A percentile compares a stretch with the other conserved stretches of the same genome.
Evolutionary conservation across 192 early-diverging fungal species (phyloP).

Genomic region (Coemansia sp.): DNA sequence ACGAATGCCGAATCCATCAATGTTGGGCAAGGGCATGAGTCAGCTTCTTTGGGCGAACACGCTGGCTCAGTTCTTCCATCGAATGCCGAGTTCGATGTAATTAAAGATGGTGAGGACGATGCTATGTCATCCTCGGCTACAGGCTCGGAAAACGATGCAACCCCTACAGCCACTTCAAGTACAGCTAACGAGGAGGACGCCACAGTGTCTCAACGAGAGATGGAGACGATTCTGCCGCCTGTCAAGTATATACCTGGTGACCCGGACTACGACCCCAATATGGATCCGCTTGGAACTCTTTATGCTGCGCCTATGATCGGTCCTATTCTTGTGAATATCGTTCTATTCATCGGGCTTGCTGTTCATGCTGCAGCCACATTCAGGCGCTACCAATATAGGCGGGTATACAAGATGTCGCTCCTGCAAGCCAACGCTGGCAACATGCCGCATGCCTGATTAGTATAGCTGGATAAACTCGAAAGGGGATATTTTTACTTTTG

Average conservation of each 20-base stretch:
- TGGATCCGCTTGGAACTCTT: conserved; percentile 35
- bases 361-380: conserved; percentile 33
- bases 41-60: background rate
- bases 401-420: conserved; percentile 35
- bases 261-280: conserved; percentile 37
- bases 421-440: conserved; percentile 17
- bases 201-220: background rate
- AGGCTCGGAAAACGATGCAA: background rate
- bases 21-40: conserved; percentile 1
- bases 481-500: background rate
- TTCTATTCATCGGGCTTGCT: conserved; percentile 40
- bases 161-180: background rate
- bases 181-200: conserved; percentile 1
- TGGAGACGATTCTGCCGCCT: conserved; percentile 34
- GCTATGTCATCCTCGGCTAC: background rate
- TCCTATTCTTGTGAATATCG: conserved; percentile 34
- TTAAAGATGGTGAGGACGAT: background rate
- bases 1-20: conserved; percentile 18
- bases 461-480: background rate
- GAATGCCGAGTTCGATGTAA: conserved; percentile 3
- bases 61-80: conserved; percentile 2
- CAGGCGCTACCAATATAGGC: conserved; percentile 36
- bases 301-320: conserved; percentile 37
- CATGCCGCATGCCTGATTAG: background rate
- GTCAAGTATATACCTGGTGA: conserved; percentile 49